Conservation (phyloP, 169 alveolate genomes). For the Cystoisospora suis region DNA sequence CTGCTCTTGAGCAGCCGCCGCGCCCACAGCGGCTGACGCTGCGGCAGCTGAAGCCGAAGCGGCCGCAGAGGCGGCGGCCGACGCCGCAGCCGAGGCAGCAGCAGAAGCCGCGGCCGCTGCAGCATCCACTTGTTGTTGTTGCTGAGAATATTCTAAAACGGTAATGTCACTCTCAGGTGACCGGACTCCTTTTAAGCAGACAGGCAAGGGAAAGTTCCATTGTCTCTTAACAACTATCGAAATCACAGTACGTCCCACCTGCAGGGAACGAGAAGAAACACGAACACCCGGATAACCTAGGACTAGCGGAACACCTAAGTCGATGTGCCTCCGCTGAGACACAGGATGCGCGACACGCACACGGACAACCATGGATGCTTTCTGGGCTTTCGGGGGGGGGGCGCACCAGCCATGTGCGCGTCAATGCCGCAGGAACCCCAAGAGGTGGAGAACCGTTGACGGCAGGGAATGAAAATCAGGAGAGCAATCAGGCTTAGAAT, state of each 20-base stretch:
- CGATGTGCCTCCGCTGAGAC: no score
- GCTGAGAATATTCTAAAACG: neutral
- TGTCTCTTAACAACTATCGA: slow-evolving; percentile 54
- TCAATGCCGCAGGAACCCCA: no score
- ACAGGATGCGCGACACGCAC: neutral
- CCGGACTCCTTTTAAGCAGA: slow-evolving; percentile 40
- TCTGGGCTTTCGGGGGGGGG: no score
- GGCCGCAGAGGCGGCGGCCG: slow-evolving; percentile 7
- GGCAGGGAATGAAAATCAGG: no score
- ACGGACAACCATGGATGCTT: no score
- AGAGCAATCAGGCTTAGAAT: no score
- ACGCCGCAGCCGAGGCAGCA: neutral
- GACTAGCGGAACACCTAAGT: no score
- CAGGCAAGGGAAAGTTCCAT: slow-evolving; percentile 54
- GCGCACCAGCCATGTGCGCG: no score
- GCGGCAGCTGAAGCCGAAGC: slow-evolving; percentile 28
- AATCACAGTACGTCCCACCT: slow-evolving; percentile 67
- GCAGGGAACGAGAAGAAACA: slow-evolving; percentile 8
- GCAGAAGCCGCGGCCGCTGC: slow-evolving; percentile 7
- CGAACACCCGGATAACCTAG: no score
- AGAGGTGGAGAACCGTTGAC: no score
- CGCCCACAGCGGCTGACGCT: neutral
- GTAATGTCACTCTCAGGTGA: slow-evolving; percentile 25
- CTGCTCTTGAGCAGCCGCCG: neutral
- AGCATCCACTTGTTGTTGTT: neutral